These are phyloP conservation scores for Hymenoscyphus albidus DNA, from an alignment of 2,329 filamentous ascomycete species.

Conservation along the genomic window DNA sequence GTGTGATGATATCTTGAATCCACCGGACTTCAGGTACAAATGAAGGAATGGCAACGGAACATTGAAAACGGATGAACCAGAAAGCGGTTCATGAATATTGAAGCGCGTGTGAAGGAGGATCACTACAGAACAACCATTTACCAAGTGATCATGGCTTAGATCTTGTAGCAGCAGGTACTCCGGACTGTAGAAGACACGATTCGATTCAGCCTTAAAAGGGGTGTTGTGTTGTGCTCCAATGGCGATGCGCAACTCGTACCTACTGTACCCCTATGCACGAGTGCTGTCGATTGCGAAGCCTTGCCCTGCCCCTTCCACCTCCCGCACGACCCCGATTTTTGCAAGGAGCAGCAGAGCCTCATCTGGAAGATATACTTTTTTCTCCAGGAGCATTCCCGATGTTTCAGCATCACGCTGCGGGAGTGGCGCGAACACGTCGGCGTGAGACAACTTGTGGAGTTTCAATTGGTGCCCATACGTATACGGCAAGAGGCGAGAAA, in stretches of 20 bases:
- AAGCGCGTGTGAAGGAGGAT: neutral
- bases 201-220: neutral
- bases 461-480: neutral
- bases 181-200: neutral
- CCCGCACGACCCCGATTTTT: neutral
- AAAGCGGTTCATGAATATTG: neutral
- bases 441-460: neutral
- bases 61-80: neutral
- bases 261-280: neutral
- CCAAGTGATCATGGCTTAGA: neutral
- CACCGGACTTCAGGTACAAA: neutral
- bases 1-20: neutral
- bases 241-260: neutral
- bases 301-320: neutral
- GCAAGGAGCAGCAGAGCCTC: neutral
- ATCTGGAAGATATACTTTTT: neutral
- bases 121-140: neutral
- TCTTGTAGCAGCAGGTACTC: neutral
- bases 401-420: neutral
- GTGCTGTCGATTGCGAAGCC: neutral
- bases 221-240: constrained; percentile 1
- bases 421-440: neutral
- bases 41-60: neutral
- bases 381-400: neutral
- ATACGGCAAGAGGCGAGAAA: neutral